A percentile compares a stretch with the other conserved stretches of the same genome.
These are phyloP conservation scores for Cladosporium sp. DNA, from an alignment of 2,329 filamentous ascomycete genomes.

Conservation along the genomic window DNA sequence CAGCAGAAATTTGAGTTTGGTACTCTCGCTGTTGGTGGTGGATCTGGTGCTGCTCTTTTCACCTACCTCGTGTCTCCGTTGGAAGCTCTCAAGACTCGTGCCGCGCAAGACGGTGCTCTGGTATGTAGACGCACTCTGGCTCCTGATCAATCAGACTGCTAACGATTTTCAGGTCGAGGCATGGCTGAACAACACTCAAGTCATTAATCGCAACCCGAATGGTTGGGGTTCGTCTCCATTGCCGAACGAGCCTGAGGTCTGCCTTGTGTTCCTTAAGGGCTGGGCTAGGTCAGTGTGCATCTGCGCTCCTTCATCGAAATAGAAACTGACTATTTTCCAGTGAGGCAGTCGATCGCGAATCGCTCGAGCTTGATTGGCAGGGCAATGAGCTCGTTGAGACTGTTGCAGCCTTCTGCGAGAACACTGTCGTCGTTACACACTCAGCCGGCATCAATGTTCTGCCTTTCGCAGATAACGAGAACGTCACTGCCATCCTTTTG, in stretches of 20 bases:
- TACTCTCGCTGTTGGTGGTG: constrained; percentile 46
- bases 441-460: constrained; percentile 45
- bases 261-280: constrained; percentile 60
- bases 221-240: constrained; percentile 28
- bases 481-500: constrained; percentile 44
- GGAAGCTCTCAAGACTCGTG: constrained; percentile 41
- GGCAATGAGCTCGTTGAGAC: constrained; percentile 44
- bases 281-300: constrained; percentile 36
- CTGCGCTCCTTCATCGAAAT: not conserved
- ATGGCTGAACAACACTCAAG: constrained; percentile 41
- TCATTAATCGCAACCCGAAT: constrained; percentile 31
- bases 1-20: constrained; percentile 52
- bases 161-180: constrained; percentile 50
- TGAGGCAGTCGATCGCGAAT: constrained; percentile 45
- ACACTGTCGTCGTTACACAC: constrained; percentile 48
- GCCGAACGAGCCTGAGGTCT: constrained; percentile 42
- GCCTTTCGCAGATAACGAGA: constrained; percentile 44
- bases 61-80: constrained; percentile 43
- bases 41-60: constrained; percentile 42
- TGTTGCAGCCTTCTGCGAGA: constrained; percentile 29
- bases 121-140: constrained; percentile 28
- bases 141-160: not conserved
- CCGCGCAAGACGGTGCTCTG: constrained; percentile 33
- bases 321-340: constrained; percentile 18
- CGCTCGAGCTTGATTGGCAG: constrained; percentile 52